These are phyloP conservation scores for Diplodia seriata DNA, from an alignment of 2,329 filamentous ascomycete species.

Conservation along the genomic window DNA sequence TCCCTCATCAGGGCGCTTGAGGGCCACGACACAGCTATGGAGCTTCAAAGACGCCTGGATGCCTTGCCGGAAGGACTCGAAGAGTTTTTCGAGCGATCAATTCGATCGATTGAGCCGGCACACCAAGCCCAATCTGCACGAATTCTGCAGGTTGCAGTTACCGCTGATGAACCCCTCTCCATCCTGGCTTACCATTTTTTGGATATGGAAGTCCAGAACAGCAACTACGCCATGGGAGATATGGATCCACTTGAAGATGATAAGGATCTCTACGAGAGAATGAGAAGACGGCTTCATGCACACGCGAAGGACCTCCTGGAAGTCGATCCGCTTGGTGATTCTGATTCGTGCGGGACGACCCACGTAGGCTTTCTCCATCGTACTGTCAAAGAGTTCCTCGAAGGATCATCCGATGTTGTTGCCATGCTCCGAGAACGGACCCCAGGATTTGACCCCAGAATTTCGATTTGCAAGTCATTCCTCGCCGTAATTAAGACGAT, in stretches of 20 bases:
- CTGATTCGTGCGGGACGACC: too few relatives aligned
- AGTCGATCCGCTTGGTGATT: too few relatives aligned
- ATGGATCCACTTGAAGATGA: background rate
- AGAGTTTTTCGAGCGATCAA: background rate
- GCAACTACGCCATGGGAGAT: background rate
- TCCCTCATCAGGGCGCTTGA: background rate
- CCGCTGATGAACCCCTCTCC: background rate
- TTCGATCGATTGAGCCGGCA: background rate
- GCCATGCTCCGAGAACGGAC: background rate
- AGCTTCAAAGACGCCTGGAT: background rate
- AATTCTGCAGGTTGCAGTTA: background rate
- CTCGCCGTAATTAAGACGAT: background rate
- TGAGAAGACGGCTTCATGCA: background rate
- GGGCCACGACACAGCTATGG: background rate
- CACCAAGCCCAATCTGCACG: background rate
- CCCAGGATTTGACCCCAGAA: background rate
- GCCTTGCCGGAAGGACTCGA: background rate
- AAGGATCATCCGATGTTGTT: background rate
- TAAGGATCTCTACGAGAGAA: background rate
- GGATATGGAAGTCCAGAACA: background rate
- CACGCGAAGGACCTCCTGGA: background rate
- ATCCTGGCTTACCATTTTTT: background rate
- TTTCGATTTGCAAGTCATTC: background rate
- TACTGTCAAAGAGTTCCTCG: background rate
- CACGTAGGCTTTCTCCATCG: background rate